Evolutionary conservation across 306 rosid species (phyloP).

Genomic region (Vigna unguiculata): DNA sequence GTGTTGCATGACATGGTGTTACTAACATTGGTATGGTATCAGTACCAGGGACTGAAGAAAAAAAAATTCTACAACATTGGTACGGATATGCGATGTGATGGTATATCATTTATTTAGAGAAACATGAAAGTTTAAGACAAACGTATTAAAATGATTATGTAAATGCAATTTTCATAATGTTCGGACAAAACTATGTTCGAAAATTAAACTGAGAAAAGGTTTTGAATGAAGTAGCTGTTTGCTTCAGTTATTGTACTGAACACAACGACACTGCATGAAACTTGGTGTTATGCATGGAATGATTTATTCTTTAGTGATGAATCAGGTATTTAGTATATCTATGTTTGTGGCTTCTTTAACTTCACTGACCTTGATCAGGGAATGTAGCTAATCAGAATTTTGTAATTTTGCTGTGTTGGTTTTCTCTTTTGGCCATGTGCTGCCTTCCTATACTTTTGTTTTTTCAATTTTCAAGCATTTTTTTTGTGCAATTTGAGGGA

Average conservation of each 20-base stretch:
- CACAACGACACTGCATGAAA: background rate
- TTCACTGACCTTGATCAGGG: background rate
- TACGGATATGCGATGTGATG: background rate
- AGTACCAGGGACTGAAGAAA: too few relatives aligned
- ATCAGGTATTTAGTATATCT: background rate
- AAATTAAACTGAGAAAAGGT: background rate
- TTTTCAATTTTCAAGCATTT: slow-evolving; percentile 17
- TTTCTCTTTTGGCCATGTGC: slow-evolving; percentile 21
- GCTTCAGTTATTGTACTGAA: background rate
- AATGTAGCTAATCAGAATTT: background rate
- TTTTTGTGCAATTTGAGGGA: slow-evolving; percentile 46
- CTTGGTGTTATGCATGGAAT: background rate
- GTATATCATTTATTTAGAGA: background rate
- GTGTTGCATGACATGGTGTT: background rate
- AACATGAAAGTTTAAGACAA: background rate
- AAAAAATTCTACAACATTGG: background rate
- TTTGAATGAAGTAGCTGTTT: background rate
- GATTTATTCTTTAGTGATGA: background rate
- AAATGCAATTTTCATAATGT: background rate
- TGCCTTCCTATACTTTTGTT: background rate
- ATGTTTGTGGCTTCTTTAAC: slow-evolving; percentile 30
- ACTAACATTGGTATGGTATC: background rate
- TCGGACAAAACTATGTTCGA: background rate
- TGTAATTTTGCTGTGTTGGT: slow-evolving; percentile 1
- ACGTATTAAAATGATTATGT: background rate